Conservation (phyloP, 352 stramenopile species). For the Phytopythium ostracodes region DNA sequence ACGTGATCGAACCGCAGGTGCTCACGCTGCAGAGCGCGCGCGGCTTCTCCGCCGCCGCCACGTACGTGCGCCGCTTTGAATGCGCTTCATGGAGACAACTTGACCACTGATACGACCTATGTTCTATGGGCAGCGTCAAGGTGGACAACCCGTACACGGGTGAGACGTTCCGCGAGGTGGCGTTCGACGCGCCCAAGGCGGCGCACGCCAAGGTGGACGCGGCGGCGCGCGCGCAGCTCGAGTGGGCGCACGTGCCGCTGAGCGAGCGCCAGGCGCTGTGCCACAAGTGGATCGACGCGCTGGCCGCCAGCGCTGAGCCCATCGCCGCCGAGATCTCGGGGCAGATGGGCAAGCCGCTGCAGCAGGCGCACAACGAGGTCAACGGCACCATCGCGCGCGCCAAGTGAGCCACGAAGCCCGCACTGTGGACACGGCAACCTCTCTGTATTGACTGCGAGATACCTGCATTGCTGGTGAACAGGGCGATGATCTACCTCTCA, state of each 20-base stretch:
- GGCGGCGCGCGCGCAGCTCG: conserved; percentile 45
- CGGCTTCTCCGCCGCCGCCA: conserved; percentile 27
- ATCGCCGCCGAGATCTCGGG: conserved; percentile 76
- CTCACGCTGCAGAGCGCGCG: conserved; percentile 8
- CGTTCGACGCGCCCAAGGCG: conserved; percentile 43
- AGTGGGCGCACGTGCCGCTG: conserved; percentile 56
- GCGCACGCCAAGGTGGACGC: conserved; percentile 58
- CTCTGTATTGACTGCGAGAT: background rate
- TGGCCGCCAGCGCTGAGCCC: conserved; percentile 48
- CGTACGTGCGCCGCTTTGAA: conserved; percentile 13
- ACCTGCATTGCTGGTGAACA: conserved; percentile 9
- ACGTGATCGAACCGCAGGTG: background rate
- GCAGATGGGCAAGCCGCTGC: conserved; percentile 83
- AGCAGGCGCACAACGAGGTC: conserved; percentile 71
- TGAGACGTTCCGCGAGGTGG: conserved; percentile 59
- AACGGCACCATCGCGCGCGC: conserved; percentile 64
- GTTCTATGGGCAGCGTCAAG: conserved; percentile 29
- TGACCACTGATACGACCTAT: too few relatives aligned
- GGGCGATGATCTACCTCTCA: conserved; percentile 65
- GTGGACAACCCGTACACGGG: conserved; percentile 80
- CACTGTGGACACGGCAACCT: background rate
- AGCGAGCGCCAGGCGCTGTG: conserved; percentile 56
- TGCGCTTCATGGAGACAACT: conserved; percentile 1
- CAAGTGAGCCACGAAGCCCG: conserved; percentile 23
- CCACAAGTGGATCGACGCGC: conserved; percentile 55